Evolutionary conservation across 805 yeast species (phyloP), one percentile per base, ranked within the genome.

Genomic region (Candida mattraensis): DNA sequence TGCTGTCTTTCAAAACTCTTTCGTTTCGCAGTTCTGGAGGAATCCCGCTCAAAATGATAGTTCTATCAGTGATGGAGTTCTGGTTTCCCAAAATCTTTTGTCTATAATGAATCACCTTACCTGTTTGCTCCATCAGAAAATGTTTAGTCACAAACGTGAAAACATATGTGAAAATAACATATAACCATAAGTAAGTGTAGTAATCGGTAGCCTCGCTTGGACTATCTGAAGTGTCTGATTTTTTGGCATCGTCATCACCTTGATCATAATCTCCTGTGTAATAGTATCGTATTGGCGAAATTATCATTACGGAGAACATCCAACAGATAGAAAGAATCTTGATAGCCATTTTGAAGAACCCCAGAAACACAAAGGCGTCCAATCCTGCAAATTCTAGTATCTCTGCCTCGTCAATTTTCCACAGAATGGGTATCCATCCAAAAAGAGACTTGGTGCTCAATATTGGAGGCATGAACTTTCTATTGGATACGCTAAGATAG

Each of bases 281-380:
- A 51, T 81, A 79, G 61, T 80, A 83, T 36, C 97, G 61, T 4
- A 93, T 72, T 0, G 99, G 98, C 1, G 95, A 83, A 14, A 91
- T 83, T 3, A 91, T 70, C 5, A 78, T 64, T 7, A 84, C 64
- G 1, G 95, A 88, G 50, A 86, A 76, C 2, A 85, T 39, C 30
- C 86, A 72, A 53, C 88, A 81, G 1, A 75, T 62, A 3, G 76
- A 61, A 16, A 91, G 60, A 7, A 86, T 65, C 55, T 78, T 77
- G 31, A 89, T 85, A 42, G 93, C 76, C 85, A 88, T 86, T 42
- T 85, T 82, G 72, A 93, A 93, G 57, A 91, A 89, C 3, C 88
- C 88, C 20, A 91, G 63, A 53, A 86, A 91, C 30, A 93, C 98
- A 62, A 76, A 88, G 0, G 97, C 97, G 63, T 91, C 99, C 28